Evolutionary conservation across 352 stramenopile species (phyloP).

Genomic region (Globisporangium canariense): DNA sequence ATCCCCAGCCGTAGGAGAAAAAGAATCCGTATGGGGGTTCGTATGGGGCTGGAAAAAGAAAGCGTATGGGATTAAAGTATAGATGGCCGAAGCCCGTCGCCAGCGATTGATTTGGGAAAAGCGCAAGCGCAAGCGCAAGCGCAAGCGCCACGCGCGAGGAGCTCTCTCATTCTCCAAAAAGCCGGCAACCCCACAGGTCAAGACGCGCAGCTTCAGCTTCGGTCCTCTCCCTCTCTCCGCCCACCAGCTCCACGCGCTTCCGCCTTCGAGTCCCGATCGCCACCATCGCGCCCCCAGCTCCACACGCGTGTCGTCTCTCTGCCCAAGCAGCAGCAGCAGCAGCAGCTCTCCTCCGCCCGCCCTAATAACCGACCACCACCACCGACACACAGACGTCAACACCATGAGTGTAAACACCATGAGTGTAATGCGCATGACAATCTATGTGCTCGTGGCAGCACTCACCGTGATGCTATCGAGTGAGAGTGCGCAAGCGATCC

Average conservation of each 20-base stretch:
- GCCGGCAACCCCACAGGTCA: conserved; percentile 2
- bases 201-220: conserved; percentile 3
- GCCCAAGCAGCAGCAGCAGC: conserved; percentile 12
- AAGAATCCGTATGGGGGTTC: conserved; percentile 14
- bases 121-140: background rate
- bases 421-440: background rate
- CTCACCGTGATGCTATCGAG: background rate
- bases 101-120: background rate
- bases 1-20: conserved; percentile 5
- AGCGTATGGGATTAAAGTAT: conserved; percentile 8
- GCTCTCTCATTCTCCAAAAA: conserved; percentile 10
- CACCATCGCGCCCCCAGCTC: conserved; percentile 9
- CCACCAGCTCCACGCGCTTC: background rate
- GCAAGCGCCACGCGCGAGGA: background rate
- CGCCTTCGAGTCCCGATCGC: background rate
- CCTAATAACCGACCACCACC: conserved; percentile 4
- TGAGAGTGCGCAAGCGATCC: too few relatives aligned
- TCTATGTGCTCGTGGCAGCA: conserved; percentile 1
- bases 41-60: conserved; percentile 3
- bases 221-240: background rate
- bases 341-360: conserved; percentile 10
- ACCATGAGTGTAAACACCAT: conserved; percentile 3
- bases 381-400: background rate
- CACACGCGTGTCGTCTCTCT: background rate
- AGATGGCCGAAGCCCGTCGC: background rate